Conservation (phyloP, 805 yeast species). For the Myxozyma kluyveri region DNA sequence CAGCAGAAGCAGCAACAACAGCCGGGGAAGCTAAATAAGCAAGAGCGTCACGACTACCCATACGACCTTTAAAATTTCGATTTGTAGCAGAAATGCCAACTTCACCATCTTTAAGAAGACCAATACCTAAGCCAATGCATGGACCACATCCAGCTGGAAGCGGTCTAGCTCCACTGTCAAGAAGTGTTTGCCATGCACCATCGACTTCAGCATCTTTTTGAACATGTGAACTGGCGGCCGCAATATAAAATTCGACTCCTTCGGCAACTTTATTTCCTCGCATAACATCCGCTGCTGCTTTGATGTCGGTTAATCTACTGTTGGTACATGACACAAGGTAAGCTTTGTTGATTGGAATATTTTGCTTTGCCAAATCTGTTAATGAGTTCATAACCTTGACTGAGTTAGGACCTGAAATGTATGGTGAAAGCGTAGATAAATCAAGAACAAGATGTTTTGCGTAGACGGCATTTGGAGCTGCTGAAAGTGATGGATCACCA, state of each 20-base stretch:
- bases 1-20: constrained; percentile 97
- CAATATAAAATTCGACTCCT: constrained; percentile 92
- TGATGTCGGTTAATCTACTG: constrained; percentile 86
- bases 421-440: constrained; percentile 75
- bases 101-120: constrained; percentile 90
- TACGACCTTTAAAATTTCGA: constrained; percentile 97
- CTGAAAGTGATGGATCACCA: constrained; percentile 21
- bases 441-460: constrained; percentile 87
- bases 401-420: constrained; percentile 94
- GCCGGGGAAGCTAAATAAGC: constrained; percentile 97
- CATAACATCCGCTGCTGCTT: constrained; percentile 89
- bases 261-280: constrained; percentile 78
- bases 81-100: constrained; percentile 98
- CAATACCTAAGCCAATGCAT: constrained; percentile 95
- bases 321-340: constrained; percentile 97
- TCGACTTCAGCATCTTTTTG: constrained; percentile 85
- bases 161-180: constrained; percentile 91
- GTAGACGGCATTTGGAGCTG: constrained; percentile 73
- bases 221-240: constrained; percentile 93
- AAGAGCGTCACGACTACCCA: constrained; percentile 96
- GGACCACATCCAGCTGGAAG: constrained; percentile 99
- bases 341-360: constrained; percentile 85
- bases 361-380: constrained; percentile 65
- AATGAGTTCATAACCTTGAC: constrained; percentile 86
- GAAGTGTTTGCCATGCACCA: constrained; percentile 88